Evolutionary conservation across 2,329 filamentous ascomycete genomes (phyloP).

Genomic region (Aspergillus tamarii): DNA sequence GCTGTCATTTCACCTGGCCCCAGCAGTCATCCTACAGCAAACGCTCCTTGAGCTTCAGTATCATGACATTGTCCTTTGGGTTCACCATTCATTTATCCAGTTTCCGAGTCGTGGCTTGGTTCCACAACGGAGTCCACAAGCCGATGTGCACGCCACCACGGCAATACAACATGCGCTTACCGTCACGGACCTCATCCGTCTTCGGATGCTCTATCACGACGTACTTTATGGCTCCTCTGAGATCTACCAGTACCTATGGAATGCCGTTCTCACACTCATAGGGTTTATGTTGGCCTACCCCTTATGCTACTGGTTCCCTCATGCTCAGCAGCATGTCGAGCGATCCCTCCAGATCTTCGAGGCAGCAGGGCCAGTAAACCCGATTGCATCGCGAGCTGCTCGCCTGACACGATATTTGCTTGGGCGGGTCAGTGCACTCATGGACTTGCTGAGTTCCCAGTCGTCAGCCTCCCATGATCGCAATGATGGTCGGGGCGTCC

Average conservation of each 20-base stretch:
- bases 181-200: background rate
- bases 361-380: background rate
- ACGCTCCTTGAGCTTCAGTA: background rate
- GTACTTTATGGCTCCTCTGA: background rate
- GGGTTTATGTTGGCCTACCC: background rate
- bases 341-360: background rate
- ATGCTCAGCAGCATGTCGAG: background rate
- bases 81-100: slow-evolving; percentile 15
- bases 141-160: slow-evolving; percentile 19
- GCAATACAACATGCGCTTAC: slow-evolving; percentile 19
- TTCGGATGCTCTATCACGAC: background rate
- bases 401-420: background rate
- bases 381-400: background rate
- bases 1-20: background rate
- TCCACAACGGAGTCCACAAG: slow-evolving; percentile 14
- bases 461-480: background rate
- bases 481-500: background rate
- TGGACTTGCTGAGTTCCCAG: background rate
- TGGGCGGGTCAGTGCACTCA: background rate
- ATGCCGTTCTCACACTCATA: background rate
- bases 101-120: slow-evolving; percentile 7
- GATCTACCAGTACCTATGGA: background rate
- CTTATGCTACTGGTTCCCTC: background rate
- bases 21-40: background rate
- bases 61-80: background rate